Base-by-base conservation (phyloP, 2,329 filamentous ascomycete species). In the Hypoxylon sp. region DNA sequence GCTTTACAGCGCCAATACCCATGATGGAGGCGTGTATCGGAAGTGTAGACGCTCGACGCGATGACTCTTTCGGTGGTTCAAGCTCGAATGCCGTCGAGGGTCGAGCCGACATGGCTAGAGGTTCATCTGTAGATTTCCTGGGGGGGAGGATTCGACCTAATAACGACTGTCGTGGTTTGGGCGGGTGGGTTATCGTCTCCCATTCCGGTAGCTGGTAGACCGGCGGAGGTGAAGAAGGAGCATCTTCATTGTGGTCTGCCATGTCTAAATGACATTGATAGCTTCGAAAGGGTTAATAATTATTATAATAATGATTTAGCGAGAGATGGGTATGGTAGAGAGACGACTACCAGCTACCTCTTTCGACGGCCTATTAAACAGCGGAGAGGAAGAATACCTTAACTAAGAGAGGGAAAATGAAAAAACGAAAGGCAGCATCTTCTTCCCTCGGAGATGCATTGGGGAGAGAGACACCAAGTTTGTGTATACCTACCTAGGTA, bases 201-300 rank as follows among this genome's bases (percentile, higher is more conserved):
- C 68, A 72, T 6, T 71, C 68, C n/a, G 68, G 70, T 42, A 67
- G 66, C 35, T 72, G 65, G 33, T 70, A 75, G 13, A 73, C 52
- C 5, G 71, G 67, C 19, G 61, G 31, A 55, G 66, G 44, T 22
- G 53, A 51, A 53, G 65, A 42, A 13, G 50, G 26, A 33, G 39
- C 51, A 61, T 64, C 65, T n/a, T 66, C 58, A 46, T 29, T 54
- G 47, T 68, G 66, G 11, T 69, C 63, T 56, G 63, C 51, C 69
- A 72, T 71, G 13, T 62, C 65, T 4, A 22, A 22, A 33, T 44
- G 17, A 46, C 51, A 68, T 66, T 44, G 57, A 35, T 24, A 31
- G 54, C 19, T 24, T 29, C 5, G 29, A 48, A 5, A 22, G 35
- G 35, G n/a, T 6, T 8, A 26, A 11, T 26, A 26, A 26, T 26